Conservation (phyloP, 106 monocot genomes). For the Xerophyta viscosa region DNA sequence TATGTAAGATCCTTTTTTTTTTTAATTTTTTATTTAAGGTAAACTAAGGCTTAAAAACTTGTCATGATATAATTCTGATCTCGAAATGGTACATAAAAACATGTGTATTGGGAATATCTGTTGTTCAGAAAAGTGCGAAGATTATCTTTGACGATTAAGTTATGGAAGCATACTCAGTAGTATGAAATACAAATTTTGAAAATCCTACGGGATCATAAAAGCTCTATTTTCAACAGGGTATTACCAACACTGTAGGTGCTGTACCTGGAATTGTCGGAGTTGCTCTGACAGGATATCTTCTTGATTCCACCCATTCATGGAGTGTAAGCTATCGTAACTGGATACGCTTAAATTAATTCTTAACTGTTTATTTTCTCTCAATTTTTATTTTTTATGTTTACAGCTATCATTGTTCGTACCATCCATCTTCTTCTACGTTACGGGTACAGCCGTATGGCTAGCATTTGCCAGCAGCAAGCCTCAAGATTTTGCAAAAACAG, state of each 20-base stretch:
- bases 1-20: too few relatives aligned
- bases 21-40: too few relatives aligned
- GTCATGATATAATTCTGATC: too few relatives aligned
- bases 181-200: too few relatives aligned
- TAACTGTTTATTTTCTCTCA: neutral
- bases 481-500: constrained; percentile 52
- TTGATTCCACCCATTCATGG: constrained; percentile 98
- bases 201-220: too few relatives aligned
- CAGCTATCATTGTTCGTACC: constrained; percentile 88
- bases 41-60: too few relatives aligned
- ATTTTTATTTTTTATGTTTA: constrained; percentile 9
- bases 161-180: too few relatives aligned
- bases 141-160: too few relatives aligned
- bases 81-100: too few relatives aligned
- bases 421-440: constrained; percentile 93
- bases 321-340: constrained; percentile 50
- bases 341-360: neutral
- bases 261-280: constrained; percentile 95
- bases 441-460: constrained; percentile 85
- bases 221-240: constrained; percentile 51
- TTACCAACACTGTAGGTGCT: constrained; percentile 90
- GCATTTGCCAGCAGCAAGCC: constrained; percentile 88
- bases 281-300: constrained; percentile 75
- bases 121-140: too few relatives aligned
- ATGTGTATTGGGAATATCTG: too few relatives aligned